Base-by-base conservation (phyloP, 371 early-diverging fungal genomes). In the Syncephalastrum contaminatum region DNA sequence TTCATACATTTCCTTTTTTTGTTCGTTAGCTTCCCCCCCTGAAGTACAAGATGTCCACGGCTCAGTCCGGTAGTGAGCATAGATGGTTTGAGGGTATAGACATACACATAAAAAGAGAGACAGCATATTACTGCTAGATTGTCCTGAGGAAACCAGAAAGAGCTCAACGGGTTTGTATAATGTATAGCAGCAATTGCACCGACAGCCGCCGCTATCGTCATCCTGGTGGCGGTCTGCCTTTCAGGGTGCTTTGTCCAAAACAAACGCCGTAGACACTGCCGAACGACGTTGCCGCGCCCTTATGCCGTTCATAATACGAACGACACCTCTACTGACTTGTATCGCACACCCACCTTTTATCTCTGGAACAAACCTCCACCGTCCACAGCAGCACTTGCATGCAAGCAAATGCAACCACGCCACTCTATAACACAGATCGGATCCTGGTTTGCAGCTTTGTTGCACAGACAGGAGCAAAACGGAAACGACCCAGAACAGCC, bases 331-430 rank as follows among this genome's bases (percentile, higher is more conserved):
- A 30, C 36, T 22, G 48, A 48, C 15, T 39, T 67, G 36, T 50
- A 56, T 59, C 64, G 66, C 30, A 67, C 70, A 16, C 10, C 63
- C 4, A 70, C 70, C 0, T 73, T 57, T 60, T 73, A 73, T 45
- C 65, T 67, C 53, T 73, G 73, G 73, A 70, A 73, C 48, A 54
- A 58, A 46, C 58, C 63, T 15, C 60, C 63, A 53, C 66, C 63
- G 19, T 16, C 43, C 18, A 18, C 49, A 18, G 13, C 24, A n/a
- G 40, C 4, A 48, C 8, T 41, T 12, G 39, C 21, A 49, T 24
- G 24, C n/a, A 8, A 36, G 16, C 24, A 15, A 10, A 19, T 22
- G 24, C 19, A 48, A 24, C 48, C 25, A 39, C 52, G 14, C 42
- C 16, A 22, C 18, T 36, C 19, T 19, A 41, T 51, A 25, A 19